Evolutionary conservation across 495 filamentous ascomycete species (phyloP), one percentile per base, ranked within the genome.

Genomic region (Chaetomium fimeti): DNA sequence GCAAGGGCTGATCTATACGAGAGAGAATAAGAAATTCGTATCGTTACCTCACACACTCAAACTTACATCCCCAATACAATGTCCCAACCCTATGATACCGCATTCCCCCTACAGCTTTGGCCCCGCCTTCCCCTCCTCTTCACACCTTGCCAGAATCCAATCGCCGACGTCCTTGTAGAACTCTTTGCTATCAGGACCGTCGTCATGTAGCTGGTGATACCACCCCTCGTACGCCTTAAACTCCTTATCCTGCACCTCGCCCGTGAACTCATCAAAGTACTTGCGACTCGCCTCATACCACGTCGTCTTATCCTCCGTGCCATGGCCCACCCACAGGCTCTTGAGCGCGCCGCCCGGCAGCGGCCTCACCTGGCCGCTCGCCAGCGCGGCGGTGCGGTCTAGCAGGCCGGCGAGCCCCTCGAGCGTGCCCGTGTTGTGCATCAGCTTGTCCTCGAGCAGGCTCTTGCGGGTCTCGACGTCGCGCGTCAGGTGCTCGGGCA

Each of bases 391-490:
- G 20, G 82, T 84, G 38, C 92, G 84, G 65, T 91, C 88, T 67
- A 96, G 72, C 87, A 96, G 85, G 0, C 85, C 87, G 3, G 87
- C 79, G 32, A 95, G 69, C 2, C 88, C 89, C 71, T 90, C 86
- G 22, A 95, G 75, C 45, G 92, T 96, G 15, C 91, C 93, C 1
- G 83, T 90, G 70, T 91, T 80, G 75, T 95, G 91, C 71, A 85
- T 82, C 61, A 96, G 77, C 69, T 76, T 67, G 73, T 96, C 91
- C 24, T 80, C 82, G 24, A 68, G 75, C 47, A 87, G 81, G 28
- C 76, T 81, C 70, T 80, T 72, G 40, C 79, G 77, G 32, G 90
- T 84, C 24, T 69, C 78, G 45, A 80, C 75, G 74, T 95, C 89
- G 9, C 90, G 82, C 29, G 81, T 85, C 56, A 96, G 65, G 61